Conservation (phyloP, 139 green algal species). For the Micractinium sp. region DNA sequence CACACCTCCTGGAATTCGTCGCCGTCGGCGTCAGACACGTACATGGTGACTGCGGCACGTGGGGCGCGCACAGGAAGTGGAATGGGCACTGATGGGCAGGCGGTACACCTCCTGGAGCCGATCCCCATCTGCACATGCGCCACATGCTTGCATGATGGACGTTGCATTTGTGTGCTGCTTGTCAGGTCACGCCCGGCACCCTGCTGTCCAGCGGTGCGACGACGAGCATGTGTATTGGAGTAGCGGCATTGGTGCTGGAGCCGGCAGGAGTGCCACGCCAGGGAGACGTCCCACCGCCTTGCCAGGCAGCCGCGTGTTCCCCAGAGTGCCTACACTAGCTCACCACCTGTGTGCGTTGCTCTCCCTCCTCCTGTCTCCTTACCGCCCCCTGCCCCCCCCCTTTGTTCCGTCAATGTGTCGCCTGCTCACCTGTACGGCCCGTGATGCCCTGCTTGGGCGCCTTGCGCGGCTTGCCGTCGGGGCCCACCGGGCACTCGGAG, state of each 20-base stretch:
- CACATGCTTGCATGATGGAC: too few species aligned
- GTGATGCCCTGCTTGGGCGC: slow-evolving; percentile 36
- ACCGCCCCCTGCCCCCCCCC: too few species aligned
- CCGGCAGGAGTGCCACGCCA: too few species aligned
- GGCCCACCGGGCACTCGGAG: slow-evolving; percentile 74
- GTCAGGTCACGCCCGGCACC: too few species aligned
- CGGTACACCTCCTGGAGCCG: too few species aligned
- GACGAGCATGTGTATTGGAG: too few species aligned
- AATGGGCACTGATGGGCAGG: neutral
- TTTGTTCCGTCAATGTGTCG: too few species aligned
- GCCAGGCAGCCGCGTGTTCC: neutral
- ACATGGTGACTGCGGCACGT: slow-evolving; percentile 47
- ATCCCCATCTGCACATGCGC: too few species aligned
- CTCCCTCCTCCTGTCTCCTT: too few species aligned
- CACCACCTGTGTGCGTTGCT: neutral
- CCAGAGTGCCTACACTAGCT: neutral
- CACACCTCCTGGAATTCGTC: slow-evolving; percentile 74
- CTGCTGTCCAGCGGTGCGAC: too few species aligned
- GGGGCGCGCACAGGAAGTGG: neutral
- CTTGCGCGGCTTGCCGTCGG: slow-evolving; percentile 62
- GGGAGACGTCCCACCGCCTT: neutral
- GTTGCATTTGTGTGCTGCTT: too few species aligned
- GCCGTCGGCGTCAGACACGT: slow-evolving; percentile 62
- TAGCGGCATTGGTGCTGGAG: too few species aligned
- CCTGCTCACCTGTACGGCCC: slow-evolving; percentile 28